Conservation (phyloP, 2,329 filamentous ascomycete species). For the Cercospora zeina region DNA sequence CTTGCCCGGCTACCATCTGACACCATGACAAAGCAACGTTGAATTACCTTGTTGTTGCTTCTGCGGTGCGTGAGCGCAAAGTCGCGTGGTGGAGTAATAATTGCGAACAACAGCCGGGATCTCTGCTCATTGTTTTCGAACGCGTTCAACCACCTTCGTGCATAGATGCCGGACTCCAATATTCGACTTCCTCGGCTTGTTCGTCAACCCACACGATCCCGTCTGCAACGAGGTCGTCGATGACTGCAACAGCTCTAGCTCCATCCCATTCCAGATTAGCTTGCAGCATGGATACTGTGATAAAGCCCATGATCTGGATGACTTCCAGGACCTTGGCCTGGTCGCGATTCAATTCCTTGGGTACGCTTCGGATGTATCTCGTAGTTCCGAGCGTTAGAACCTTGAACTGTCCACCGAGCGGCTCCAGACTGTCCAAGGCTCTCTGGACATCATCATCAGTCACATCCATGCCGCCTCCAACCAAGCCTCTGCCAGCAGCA, state of each 20-base stretch:
- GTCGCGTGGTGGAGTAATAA: not conserved
- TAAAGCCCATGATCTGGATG: slow-evolving; percentile 83
- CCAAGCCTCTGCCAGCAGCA: slow-evolving; percentile 69
- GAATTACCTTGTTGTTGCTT: not conserved
- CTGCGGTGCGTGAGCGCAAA: not conserved
- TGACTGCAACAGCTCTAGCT: slow-evolving; percentile 80
- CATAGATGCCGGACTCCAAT: slow-evolving; percentile 84
- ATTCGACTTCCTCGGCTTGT: slow-evolving; percentile 83
- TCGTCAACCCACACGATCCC: slow-evolving; percentile 93
- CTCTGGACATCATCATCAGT: slow-evolving; percentile 90
- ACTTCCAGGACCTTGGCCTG: slow-evolving; percentile 91
- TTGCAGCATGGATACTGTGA: slow-evolving; percentile 85
- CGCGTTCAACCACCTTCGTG: slow-evolving; percentile 35
- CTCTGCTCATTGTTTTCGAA: not conserved
- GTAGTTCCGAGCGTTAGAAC: slow-evolving; percentile 80
- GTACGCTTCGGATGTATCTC: slow-evolving; percentile 86
- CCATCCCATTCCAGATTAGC: slow-evolving; percentile 83
- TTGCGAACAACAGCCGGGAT: not conserved
- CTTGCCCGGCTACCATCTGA: not conserved
- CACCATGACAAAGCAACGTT: not conserved
- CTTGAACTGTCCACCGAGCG: slow-evolving; percentile 83
- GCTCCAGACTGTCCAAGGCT: slow-evolving; percentile 81
- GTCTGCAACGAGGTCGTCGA: slow-evolving; percentile 85
- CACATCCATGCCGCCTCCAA: slow-evolving; percentile 73
- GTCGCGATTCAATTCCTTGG: slow-evolving; percentile 92